Base-by-base conservation (phyloP, 2,329 filamentous ascomycete species). In the Colletotrichum noveboracense region DNA sequence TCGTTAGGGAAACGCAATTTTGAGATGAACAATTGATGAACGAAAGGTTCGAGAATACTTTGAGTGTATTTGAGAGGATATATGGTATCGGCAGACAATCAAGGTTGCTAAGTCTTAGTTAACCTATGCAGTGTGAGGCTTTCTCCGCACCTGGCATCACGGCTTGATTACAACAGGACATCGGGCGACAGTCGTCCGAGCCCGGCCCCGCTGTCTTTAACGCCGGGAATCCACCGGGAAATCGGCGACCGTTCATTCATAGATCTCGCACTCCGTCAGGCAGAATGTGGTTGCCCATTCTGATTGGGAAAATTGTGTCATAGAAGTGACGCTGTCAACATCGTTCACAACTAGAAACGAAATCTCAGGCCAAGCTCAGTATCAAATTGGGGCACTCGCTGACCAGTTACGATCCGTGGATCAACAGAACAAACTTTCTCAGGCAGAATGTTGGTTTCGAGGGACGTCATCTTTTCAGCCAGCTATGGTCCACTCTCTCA, bases 161-260 rank as follows among this genome's bases (percentile, higher is more conserved):
- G 8, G 28, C 55, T 58, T 24, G 18, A 58, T 7, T 61, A 30
- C 26, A 34, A n/a, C 16, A 10, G 21, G 58, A 30, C 58, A 61
- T 61, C 26, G 28, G 58, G 26, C 28, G 28, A 61, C 28, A 61
- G 61, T 64, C 26, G 55, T 58, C 55, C 55, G 24, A 58, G 24
- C 24, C 55, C 55, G 55, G 55, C 55, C 55, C 55, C 55, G 55
- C 55, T 56, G 52, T 56, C 52, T 4, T 24, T 14, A 58, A 58
- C 55, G 55, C 55, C 55, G 55, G 55, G 55, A 58, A 58, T 28
- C 55, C 55, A 28, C 55, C 21, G 55, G 55, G 86, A 74, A 81
- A 52, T 52, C 43, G 43, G 43, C 7, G 38, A 9, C 38, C 38
- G 38, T n/a, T 5, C 38, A n/a, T n/a, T 12, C 18, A 48, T 5